Evolutionary conservation across 495 filamentous ascomycete species (phyloP), one percentile per base, ranked within the genome.

Genomic region (Hypoxylon fragiforme): DNA sequence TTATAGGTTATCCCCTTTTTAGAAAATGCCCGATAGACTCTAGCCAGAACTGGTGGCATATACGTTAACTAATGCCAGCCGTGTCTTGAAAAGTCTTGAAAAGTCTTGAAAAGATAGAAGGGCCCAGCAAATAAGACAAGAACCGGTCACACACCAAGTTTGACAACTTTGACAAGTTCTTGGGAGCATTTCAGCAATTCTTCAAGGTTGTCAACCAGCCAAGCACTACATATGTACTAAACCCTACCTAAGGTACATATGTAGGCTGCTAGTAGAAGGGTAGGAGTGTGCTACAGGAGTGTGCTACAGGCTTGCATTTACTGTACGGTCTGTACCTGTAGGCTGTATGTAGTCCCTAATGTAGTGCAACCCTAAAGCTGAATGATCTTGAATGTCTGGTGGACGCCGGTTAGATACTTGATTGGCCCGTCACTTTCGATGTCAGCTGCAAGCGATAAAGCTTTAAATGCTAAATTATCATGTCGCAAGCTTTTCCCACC

Each of bases 351-450:
- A n/a, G n/a, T n/a, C n/a, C n/a, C n/a, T n/a, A n/a, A n/a, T n/a
- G 58, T 52, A 44, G 42, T 62, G 34, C 45, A 19, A 62, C 58
- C 52, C 43, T 62, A 56, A 51, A 36, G 41, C 52, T 52, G 15
- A 55, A 56, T 28, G 57, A 49, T 42, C 46, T 56, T 52, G 15
- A 55, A 56, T 28, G 57, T 54, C 46, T 47, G 28, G 57, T 61
- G 57, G 41, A 51, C 41, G 44, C 34, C 21, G 31, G 51, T 46
- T n/a, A 35, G 35, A 20, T 1, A 18, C n/a, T 35, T 60, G 20
- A 55, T 60, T 60, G 56, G 50, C 8, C 14, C 14, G 9, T 26
- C n/a, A 8, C n/a, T n/a, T n/a, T n/a, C 28, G 7, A 16, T 22
- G 28, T 21, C 30, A 41, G 34, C 26, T 28, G 16, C 31, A 44